These are phyloP conservation scores for Solanum chacoense DNA, from an alignment of 305 asterid species.

Conservation along the genomic window DNA sequence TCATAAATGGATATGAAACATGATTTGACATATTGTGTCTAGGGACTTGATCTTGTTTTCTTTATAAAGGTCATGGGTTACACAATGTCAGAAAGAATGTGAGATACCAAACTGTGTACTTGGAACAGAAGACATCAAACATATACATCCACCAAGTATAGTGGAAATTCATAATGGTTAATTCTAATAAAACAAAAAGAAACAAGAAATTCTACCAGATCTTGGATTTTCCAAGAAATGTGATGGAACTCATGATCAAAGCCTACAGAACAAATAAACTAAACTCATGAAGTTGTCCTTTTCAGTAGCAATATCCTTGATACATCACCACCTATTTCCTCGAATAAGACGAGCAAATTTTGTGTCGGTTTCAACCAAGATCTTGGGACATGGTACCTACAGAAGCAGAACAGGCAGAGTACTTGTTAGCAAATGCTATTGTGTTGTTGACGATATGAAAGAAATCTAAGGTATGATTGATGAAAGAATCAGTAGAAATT, in stretches of 20 bases:
- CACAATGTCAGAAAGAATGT: background rate
- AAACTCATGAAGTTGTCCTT: constrained; percentile 27
- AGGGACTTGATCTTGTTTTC: background rate
- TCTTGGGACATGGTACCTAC: constrained; percentile 83
- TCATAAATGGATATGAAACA: background rate
- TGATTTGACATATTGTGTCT: background rate
- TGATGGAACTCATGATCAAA: background rate
- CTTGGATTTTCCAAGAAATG: constrained; percentile 1
- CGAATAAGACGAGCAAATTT: constrained; percentile 48
- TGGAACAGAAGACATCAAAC: background rate
- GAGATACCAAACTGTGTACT: background rate
- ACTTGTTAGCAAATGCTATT: background rate
- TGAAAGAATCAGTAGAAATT: background rate
- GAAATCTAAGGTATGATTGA: background rate
- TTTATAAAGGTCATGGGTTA: background rate
- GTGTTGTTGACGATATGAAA: background rate
- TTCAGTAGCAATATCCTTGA: constrained; percentile 36
- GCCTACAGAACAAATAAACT: constrained; percentile 5
- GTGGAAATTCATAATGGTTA: background rate
- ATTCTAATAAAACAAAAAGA: background rate
- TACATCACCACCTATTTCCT: constrained; percentile 62
- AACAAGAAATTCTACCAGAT: background rate
- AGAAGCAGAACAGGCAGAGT: background rate
- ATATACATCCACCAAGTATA: background rate
- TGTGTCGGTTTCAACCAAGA: constrained; percentile 57